Evolutionary conservation across 768 basidiomycete species (phyloP).

Genomic region (Rubroboletus pulcherrimus): DNA sequence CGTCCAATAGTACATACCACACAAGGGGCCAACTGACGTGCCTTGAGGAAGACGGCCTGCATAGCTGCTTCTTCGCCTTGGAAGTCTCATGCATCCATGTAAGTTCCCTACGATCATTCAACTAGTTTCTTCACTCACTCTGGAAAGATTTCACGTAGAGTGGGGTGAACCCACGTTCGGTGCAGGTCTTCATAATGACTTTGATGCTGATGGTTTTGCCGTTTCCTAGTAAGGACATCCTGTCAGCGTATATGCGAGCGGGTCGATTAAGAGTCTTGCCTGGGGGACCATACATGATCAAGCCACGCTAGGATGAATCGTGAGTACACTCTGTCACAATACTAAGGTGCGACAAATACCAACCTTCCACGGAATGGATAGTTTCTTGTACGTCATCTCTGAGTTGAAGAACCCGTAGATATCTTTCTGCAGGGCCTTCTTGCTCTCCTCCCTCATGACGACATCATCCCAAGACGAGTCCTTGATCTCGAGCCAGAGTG

Average conservation of each 20-base stretch:
- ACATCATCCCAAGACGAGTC: conserved; percentile 73
- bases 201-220: conserved; percentile 84
- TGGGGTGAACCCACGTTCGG: conserved; percentile 57
- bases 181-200: conserved; percentile 73
- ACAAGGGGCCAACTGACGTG: conserved; percentile 67
- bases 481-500: conserved; percentile 59
- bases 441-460: conserved; percentile 67
- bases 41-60: conserved; percentile 63
- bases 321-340: neutral
- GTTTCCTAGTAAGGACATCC: conserved; percentile 49
- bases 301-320: conserved; percentile 51
- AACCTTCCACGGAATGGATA: conserved; percentile 84
- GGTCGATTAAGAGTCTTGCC: conserved; percentile 34
- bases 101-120: neutral
- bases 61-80: conserved; percentile 67
- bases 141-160: conserved; percentile 83
- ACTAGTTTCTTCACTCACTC: conserved; percentile 37
- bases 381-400: conserved; percentile 65
- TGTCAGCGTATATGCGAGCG: neutral
- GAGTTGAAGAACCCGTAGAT: conserved; percentile 79
- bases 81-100: conserved; percentile 37
- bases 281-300: conserved; percentile 83
- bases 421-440: conserved; percentile 65
- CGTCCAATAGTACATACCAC: conserved; percentile 44
- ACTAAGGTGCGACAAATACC: neutral